phyloP scores from a whole-genome alignment of 78 protist genomes.

The Dictyostelium citrinum region DNA sequence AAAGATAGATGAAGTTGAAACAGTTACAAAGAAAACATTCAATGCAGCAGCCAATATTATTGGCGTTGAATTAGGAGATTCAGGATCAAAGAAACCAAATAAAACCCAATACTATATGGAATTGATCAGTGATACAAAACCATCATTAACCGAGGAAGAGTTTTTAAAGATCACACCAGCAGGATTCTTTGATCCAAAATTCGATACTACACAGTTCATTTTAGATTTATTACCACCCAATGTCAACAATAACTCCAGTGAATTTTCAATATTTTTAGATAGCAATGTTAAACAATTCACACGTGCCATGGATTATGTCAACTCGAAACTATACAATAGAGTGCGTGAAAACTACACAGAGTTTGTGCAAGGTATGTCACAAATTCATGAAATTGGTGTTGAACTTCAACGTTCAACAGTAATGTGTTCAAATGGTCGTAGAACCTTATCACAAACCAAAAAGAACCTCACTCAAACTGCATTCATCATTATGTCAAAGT shows the following conservation, averaged over 20 bases:
- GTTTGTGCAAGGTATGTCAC: constrained; percentile 81
- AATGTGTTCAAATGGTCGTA: constrained; percentile 44
- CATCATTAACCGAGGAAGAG: constrained; percentile 44
- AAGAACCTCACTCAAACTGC: constrained; percentile 53
- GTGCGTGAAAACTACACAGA: constrained; percentile 73
- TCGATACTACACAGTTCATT: constrained; percentile 32
- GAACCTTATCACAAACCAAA: constrained; percentile 53
- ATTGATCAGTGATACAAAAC: constrained; percentile 24
- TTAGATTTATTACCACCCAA: constrained; percentile 26
- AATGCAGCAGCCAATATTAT: constrained; percentile 9
- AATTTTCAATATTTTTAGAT: constrained; percentile 26
- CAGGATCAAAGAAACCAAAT: neutral
- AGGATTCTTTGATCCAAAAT: constrained; percentile 32
- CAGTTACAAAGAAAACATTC: constrained; percentile 46
- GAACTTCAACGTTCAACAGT: constrained; percentile 61
- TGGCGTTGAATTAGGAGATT: constrained; percentile 13
- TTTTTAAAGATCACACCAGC: constrained; percentile 41
- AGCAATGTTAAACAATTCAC: neutral
- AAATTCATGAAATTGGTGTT: constrained; percentile 76
- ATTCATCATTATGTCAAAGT: constrained; percentile 42
- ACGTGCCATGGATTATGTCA: constrained; percentile 59
- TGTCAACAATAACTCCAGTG: neutral
- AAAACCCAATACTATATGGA: constrained; percentile 42
- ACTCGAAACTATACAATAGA: constrained; percentile 44
- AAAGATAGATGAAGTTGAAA: constrained; percentile 59